phyloP scores from a whole-genome alignment of 179 eudicot genomes.

The Silene noctiflora region DNA sequence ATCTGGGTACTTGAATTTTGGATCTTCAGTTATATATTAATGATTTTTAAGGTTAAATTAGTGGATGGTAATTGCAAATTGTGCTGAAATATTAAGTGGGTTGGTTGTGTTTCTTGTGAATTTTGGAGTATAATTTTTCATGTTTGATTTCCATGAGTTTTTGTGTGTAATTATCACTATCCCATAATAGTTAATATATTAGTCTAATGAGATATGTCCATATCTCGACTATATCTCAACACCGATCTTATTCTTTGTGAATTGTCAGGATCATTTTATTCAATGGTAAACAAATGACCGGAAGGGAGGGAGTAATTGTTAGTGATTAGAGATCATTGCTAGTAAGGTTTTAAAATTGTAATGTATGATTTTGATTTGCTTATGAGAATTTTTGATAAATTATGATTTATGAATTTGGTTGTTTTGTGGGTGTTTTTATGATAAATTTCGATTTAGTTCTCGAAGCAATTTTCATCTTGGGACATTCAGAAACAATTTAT shows the following conservation, averaged over 20 bases:
- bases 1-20: constrained; percentile 16
- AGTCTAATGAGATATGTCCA: too few relatives aligned
- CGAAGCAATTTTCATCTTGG: too few relatives aligned
- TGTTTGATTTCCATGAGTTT: background rate
- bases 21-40: constrained; percentile 17
- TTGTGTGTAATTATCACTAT: background rate
- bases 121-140: constrained; percentile 3
- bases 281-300: too few relatives aligned
- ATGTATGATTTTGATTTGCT: background rate
- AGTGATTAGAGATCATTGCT: background rate
- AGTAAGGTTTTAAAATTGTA: constrained; percentile 7
- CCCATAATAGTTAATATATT: too few relatives aligned
- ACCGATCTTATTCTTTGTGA: too few relatives aligned
- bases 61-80: background rate
- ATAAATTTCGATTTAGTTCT: too few relatives aligned
- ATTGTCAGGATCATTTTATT: too few relatives aligned
- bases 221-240: too few relatives aligned
- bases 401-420: background rate
- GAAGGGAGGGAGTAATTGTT: too few relatives aligned
- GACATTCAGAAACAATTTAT: too few relatives aligned
- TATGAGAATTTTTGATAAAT: constrained; percentile 21
- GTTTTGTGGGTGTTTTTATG: too few relatives aligned
- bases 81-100: background rate
- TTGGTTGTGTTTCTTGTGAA: background rate
- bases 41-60: background rate